Evolutionary conservation across 495 filamentous ascomycete genomes (phyloP).

Genomic region (Xylaria intraflava): DNA sequence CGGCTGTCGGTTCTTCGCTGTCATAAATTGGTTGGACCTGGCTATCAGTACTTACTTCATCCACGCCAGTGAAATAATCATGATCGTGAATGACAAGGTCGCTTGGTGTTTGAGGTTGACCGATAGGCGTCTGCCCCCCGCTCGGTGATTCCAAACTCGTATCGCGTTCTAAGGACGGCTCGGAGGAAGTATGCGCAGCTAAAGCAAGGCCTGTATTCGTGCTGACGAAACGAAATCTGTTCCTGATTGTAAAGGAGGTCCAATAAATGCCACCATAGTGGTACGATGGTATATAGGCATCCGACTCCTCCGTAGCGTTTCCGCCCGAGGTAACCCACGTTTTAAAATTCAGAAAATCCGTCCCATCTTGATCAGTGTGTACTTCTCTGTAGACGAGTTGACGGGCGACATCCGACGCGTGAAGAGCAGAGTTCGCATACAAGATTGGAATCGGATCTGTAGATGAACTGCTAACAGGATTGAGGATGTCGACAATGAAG

Average conservation of each 20-base stretch:
- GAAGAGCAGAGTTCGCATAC: conserved; percentile 55
- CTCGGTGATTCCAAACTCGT: conserved; percentile 17
- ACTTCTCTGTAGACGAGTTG: conserved; percentile 43
- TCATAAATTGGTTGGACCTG: conserved; percentile 14
- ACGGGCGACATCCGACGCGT: conserved; percentile 39
- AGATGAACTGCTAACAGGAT: conserved; percentile 44
- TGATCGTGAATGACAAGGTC: conserved; percentile 23
- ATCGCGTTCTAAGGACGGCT: conserved; percentile 22
- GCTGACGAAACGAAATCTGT: conserved; percentile 56
- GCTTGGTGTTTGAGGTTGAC: conserved; percentile 17
- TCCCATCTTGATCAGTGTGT: conserved; percentile 28
- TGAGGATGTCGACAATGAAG: conserved; percentile 58
- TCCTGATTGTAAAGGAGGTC: conserved; percentile 57
- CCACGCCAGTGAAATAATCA: conserved; percentile 35
- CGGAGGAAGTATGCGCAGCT: conserved; percentile 29
- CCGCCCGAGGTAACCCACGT: conserved; percentile 52
- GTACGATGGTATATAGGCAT: conserved; percentile 42
- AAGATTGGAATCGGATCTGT: conserved; percentile 45
- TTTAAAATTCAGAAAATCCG: conserved; percentile 52
- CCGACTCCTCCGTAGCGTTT: conserved; percentile 38
- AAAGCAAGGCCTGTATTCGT: conserved; percentile 30
- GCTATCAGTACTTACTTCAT: conserved; percentile 10
- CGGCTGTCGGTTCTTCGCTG: conserved; percentile 11
- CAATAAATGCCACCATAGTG: conserved; percentile 53
- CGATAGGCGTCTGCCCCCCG: conserved; percentile 22